Conservation (phyloP, 148 eudicot genomes). For the Camellia granthamiana region DNA sequence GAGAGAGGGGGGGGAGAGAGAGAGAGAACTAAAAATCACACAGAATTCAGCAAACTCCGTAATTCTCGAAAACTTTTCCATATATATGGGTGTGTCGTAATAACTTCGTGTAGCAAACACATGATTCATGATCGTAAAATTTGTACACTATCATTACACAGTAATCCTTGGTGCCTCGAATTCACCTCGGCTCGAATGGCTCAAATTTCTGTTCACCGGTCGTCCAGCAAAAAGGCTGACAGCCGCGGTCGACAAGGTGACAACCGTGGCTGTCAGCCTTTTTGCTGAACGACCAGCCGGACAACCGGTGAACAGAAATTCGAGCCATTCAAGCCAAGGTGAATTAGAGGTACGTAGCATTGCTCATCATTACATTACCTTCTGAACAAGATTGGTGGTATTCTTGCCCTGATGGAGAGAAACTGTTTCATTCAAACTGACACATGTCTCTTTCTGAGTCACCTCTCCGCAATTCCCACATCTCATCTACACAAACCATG, state of each 20-base stretch:
- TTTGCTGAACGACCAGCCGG: too few species aligned
- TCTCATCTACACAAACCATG: constrained; percentile 44
- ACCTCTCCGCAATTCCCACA: constrained; percentile 89
- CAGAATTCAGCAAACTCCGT: not conserved
- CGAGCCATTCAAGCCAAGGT: too few species aligned
- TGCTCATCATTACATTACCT: constrained; percentile 36
- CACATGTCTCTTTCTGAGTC: constrained; percentile 66
- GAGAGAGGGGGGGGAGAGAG: not conserved
- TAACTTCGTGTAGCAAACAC: not conserved
- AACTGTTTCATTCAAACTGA: constrained; percentile 59
- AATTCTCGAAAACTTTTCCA: not conserved
- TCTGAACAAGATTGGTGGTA: constrained; percentile 63
- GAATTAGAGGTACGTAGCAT: too few species aligned
- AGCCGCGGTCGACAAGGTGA: too few species aligned
- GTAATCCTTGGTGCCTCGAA: too few species aligned
- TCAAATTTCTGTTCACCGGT: too few species aligned
- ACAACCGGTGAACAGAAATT: too few species aligned
- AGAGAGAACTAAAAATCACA: constrained; percentile 4
- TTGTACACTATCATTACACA: not conserved
- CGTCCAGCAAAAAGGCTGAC: too few species aligned
- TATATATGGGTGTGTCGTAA: not conserved
- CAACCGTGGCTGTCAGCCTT: too few species aligned
- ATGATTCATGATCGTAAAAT: not conserved
- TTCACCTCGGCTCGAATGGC: too few species aligned
- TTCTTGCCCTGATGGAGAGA: constrained; percentile 51